phyloP scores from a whole-genome alignment of 176 grass and related monocot species.

The Zoysia pacifica region DNA sequence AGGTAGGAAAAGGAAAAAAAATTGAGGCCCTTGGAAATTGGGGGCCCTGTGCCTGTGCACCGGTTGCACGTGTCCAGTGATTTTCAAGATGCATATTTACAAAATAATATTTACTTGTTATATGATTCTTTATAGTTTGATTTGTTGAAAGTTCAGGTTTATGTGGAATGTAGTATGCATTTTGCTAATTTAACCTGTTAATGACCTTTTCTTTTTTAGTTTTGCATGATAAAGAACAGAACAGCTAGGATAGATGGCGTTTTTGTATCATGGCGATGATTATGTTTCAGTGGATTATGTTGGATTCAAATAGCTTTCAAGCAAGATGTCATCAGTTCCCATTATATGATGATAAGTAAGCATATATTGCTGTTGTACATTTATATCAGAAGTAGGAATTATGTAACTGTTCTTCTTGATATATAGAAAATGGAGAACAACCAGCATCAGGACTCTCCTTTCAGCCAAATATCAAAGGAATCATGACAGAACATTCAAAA shows the following conservation, averaged over 20 bases:
- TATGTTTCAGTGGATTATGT: not conserved
- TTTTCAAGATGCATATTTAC: too few relatives aligned
- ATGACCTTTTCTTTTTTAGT: not conserved
- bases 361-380: not conserved
- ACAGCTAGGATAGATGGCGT: not conserved
- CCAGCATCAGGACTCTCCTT: not conserved
- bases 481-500: constrained; percentile 15
- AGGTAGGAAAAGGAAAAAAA: too few relatives aligned
- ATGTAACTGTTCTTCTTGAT: not conserved
- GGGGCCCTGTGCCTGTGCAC: too few relatives aligned
- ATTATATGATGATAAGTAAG: not conserved
- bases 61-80: too few relatives aligned
- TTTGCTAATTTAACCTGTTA: too few relatives aligned
- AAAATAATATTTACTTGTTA: too few relatives aligned
- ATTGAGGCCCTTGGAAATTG: too few relatives aligned
- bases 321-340: not conserved
- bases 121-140: too few relatives aligned
- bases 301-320: not conserved
- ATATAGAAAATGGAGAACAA: not conserved
- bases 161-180: too few relatives aligned
- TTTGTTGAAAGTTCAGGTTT: too few relatives aligned
- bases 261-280: not conserved
- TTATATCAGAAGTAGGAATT: not conserved
- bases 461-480: not conserved
- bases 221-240: not conserved